Conservation (phyloP, 176 grass and related monocot species). For the Eragrostis nindensis region DNA sequence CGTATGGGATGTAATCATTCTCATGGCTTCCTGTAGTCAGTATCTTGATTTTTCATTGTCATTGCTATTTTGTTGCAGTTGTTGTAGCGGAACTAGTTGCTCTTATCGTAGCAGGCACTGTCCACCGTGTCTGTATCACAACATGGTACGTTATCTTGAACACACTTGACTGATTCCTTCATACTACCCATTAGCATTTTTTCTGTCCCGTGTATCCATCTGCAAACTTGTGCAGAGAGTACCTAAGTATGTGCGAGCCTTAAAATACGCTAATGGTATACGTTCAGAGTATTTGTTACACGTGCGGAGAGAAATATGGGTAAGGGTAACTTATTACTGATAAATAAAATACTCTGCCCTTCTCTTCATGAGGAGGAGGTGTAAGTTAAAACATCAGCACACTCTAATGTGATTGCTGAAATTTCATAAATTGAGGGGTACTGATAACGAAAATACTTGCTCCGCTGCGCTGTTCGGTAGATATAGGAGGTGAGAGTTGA, state of each 20-base stretch:
- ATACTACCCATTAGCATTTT: slow-evolving; percentile 8
- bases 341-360: background rate
- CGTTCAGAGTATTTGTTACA: background rate
- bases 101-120: slow-evolving; percentile 85
- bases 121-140: slow-evolving; percentile 97
- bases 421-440: too few relatives aligned
- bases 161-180: slow-evolving; percentile 1
- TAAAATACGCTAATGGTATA: slow-evolving; percentile 9
- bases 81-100: slow-evolving; percentile 81
- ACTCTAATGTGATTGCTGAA: background rate
- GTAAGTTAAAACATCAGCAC: background rate
- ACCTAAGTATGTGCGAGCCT: background rate
- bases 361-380: background rate
- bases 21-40: background rate
- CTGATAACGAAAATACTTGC: too few relatives aligned
- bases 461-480: too few relatives aligned
- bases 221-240: slow-evolving; percentile 9
- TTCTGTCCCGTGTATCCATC: background rate
- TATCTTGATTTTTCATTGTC: slow-evolving; percentile 24
- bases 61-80: slow-evolving; percentile 62
- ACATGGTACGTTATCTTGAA: slow-evolving; percentile 74
- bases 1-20: slow-evolving; percentile 38
- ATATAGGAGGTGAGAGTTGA: background rate
- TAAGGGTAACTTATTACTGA: background rate
- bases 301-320: background rate